Evolutionary conservation across 2,329 filamentous ascomycete species (phyloP).

Genomic region (Amphichorda felina): DNA sequence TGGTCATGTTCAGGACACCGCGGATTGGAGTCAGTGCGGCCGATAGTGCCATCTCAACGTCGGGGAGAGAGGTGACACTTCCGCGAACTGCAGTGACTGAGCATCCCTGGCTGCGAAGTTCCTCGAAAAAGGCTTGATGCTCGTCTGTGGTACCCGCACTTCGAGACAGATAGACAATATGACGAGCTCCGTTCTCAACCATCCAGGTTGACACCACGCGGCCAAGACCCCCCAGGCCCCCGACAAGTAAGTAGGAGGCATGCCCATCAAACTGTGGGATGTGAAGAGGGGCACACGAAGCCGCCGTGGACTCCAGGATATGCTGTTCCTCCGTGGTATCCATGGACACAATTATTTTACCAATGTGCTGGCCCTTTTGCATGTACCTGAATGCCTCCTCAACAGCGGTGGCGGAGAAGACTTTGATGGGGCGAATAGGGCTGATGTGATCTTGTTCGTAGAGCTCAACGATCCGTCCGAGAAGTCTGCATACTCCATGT

Average conservation of each 20-base stretch:
- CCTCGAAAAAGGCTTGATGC: conserved; percentile 10
- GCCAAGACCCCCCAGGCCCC: conserved; percentile 7
- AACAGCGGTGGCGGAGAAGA: conserved; percentile 8
- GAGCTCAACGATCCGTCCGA: conserved; percentile 6
- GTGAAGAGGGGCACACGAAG: conserved; percentile 22
- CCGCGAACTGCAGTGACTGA: conserved; percentile 11
- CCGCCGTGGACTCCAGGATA: conserved; percentile 13
- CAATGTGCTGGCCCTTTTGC: conserved; percentile 21
- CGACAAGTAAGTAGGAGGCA: conserved; percentile 8
- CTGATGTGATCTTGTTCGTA: conserved; percentile 7
- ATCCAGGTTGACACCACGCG: conserved; percentile 4
- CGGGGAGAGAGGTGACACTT: conserved; percentile 7
- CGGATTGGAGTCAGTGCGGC: conserved; percentile 6
- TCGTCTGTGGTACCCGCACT: conserved; percentile 13
- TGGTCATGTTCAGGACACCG: conserved; percentile 21
- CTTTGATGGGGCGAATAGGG: conserved; percentile 6
- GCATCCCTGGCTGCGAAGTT: conserved; percentile 11
- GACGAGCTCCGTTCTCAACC: conserved; percentile 8
- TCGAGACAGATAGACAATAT: conserved; percentile 13
- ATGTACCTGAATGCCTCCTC: conserved; percentile 20
- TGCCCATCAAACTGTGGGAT: conserved; percentile 13
- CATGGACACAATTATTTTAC: conserved; percentile 25
- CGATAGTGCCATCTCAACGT: conserved; percentile 8
- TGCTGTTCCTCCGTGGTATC: conserved; percentile 6
- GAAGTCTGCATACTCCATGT: background rate